These are phyloP conservation scores for Lipomyces mesembrius DNA, from an alignment of 805 yeast species.

Conservation along the genomic window DNA sequence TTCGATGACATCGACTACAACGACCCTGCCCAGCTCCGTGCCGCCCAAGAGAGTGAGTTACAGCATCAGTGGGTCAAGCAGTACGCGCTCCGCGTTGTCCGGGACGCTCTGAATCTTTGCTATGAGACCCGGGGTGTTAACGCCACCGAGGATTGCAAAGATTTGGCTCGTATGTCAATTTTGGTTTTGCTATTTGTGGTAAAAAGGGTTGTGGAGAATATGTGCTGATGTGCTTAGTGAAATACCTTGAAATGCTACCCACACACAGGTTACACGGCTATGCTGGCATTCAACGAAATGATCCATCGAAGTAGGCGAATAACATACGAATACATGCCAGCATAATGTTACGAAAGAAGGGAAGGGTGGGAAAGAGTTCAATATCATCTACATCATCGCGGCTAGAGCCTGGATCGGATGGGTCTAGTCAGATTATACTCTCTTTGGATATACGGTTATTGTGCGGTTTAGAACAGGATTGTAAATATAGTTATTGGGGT, in stretches of 20 bases:
- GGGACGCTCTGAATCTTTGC: constrained; percentile 78
- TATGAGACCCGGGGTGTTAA: constrained; percentile 64
- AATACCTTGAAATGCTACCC: constrained; percentile 76
- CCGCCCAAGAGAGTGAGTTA: constrained; percentile 76
- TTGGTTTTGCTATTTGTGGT: neutral
- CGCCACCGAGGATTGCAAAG: constrained; percentile 78
- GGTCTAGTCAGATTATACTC: neutral
- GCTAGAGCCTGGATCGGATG: too few relatives aligned
- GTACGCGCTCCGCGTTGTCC: constrained; percentile 64
- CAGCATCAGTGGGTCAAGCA: constrained; percentile 81
- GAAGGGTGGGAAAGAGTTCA: neutral
- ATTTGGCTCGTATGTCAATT: constrained; percentile 62
- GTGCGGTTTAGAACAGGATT: neutral
- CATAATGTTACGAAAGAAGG: neutral
- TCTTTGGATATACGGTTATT: neutral
- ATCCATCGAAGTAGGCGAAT: constrained; percentile 64
- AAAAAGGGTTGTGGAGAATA: neutral
- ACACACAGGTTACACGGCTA: constrained; percentile 70
- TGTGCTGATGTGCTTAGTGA: constrained; percentile 39
- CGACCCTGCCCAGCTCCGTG: constrained; percentile 62
- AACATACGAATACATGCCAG: neutral
- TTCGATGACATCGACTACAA: constrained; percentile 82
- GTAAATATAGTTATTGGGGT: neutral
- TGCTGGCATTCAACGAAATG: constrained; percentile 87
- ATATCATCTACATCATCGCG: too few relatives aligned